Base-by-base conservation (phyloP, 78 protist species). In the Emiliania huxleyi region DNA sequence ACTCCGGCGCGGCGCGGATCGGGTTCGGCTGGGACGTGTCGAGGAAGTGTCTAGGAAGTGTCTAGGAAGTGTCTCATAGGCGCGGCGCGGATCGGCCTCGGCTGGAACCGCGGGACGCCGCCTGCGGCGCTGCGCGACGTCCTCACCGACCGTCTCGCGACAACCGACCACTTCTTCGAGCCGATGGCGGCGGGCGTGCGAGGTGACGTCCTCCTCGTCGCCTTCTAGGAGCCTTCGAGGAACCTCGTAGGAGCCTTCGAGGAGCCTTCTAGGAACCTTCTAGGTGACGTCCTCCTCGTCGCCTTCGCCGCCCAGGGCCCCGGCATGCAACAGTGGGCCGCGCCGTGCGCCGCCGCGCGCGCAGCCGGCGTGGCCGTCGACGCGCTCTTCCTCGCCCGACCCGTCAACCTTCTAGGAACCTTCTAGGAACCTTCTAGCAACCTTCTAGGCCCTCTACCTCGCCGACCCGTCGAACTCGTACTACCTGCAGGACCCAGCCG, bases 281-380 rank as follows among this genome's bases (percentile, higher is more conserved):
- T n/a, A n/a, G 81, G 29, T 1, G 29, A 4, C 81, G 42, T 71
- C 29, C 81, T 71, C 2, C 22, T 71, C 19, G 81, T 71, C 81
- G 81, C 81, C 42, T 35, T 71, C 81, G 81, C 81, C 19, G 35
- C 81, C 29, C 81, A 71, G 81, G 81, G 81, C 42, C 81, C 81
- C 19, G 81, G 81, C 42, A 35, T 71, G 81, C 81, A 71, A 35
- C 81, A 71, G 42, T 71, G 81, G 81, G 40, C 3, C 21, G 81
- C 6, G 35, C 44, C 81, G 81, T 12, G 19, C 81, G 81, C 81
- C 5, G 81, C 81, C 1, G 19, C 22, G 1, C 81, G 81, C 42
- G 81, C 81, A 15, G 81, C 81, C 15, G 81, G 81, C 81, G 19
- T 26, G 11, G 2, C 81, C 15, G 40, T 71, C 22, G 81, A 71